Conservation (phyloP, 169 alveolate species). For the Amoebophrya sp. region DNA sequence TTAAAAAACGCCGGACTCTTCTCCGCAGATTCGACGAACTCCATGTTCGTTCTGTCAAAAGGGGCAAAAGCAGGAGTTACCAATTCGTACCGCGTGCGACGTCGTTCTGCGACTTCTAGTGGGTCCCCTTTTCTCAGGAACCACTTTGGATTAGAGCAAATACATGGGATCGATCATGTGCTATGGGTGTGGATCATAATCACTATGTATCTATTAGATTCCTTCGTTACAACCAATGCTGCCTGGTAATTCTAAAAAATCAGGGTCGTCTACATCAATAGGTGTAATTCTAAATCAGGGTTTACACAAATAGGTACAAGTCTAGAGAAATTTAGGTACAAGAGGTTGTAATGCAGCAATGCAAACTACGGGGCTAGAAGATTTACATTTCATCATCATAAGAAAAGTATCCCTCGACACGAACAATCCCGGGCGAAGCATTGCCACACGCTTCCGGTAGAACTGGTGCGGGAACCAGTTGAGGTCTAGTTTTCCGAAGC, state of each 20-base stretch:
- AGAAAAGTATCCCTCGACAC: not conserved
- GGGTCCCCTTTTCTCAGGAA: no score
- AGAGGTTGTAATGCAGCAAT: not conserved
- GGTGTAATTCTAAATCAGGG: not conserved
- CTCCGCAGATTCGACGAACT: no score
- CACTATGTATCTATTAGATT: no score
- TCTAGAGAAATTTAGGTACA: not conserved
- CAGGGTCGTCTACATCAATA: not conserved
- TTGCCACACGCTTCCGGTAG: not conserved
- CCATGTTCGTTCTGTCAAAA: no score
- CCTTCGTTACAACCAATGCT: not conserved
- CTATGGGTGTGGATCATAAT: no score
- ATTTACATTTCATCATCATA: not conserved
- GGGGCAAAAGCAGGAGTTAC: no score
- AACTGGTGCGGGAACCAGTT: not conserved
- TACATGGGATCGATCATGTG: no score
- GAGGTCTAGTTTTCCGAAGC: not conserved
- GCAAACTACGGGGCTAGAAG: not conserved
- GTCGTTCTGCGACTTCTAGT: no score
- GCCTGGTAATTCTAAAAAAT: not conserved
- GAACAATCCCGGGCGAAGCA: not conserved
- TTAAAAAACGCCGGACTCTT: no score
- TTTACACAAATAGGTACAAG: not conserved
- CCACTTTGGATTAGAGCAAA: no score
- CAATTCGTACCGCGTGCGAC: no score